These are phyloP conservation scores for Chondrostereum purpureum DNA, from an alignment of 1,284 basidiomycete genomes.

Conservation along the genomic window DNA sequence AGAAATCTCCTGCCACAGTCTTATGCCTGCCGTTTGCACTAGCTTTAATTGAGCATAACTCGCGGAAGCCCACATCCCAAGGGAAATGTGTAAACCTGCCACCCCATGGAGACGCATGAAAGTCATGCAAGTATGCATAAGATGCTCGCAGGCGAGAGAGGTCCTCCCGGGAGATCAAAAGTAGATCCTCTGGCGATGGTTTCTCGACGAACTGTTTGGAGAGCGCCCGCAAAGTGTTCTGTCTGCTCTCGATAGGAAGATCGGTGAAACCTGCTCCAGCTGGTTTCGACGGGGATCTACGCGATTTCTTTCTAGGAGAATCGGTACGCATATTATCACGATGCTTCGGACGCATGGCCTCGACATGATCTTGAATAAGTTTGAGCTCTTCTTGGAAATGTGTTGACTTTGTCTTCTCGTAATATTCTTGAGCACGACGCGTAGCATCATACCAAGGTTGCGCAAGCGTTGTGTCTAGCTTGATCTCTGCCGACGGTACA, in stretches of 20 bases:
- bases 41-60: constrained; percentile 45
- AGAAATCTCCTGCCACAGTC: constrained; percentile 23
- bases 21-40: constrained; percentile 21
- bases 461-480: constrained; percentile 28
- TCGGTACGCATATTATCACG: neutral
- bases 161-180: constrained; percentile 23
- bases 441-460: constrained; percentile 31
- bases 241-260: constrained; percentile 37
- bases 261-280: constrained; percentile 21
- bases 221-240: constrained; percentile 36
- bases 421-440: constrained; percentile 4
- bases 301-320: constrained; percentile 8
- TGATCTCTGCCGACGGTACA: constrained; percentile 10
- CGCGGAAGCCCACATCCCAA: constrained; percentile 46
- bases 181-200: constrained; percentile 16
- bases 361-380: constrained; percentile 24
- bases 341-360: constrained; percentile 16
- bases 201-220: constrained; percentile 32
- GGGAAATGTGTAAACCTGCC: constrained; percentile 37
- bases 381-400: constrained; percentile 21
- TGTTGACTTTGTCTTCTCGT: constrained; percentile 8
- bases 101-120: constrained; percentile 12
- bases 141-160: constrained; percentile 39
- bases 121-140: constrained; percentile 44
- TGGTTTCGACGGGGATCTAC: constrained; percentile 15